Evolutionary conservation across 495 filamentous ascomycete species (phyloP), one percentile per base, ranked within the genome.

Genomic region (Xylaria scruposa): DNA sequence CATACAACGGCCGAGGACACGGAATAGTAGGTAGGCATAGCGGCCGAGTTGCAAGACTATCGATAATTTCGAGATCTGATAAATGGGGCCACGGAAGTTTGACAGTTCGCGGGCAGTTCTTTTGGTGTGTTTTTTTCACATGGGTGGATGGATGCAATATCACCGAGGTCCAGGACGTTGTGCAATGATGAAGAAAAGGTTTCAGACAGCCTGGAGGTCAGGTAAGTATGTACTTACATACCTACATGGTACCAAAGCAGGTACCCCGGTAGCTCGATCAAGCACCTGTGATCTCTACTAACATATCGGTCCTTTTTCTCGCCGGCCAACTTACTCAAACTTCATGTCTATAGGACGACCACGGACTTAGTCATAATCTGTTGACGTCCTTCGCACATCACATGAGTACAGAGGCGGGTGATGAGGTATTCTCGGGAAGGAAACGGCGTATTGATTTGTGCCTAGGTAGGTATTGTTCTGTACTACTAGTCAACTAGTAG

Each of bases 1-100:
- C n/a, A n/a, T n/a, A 44, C 47, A 21, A 36, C 44, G 42, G 46
- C 44, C 58, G 59, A 70, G 68, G 42, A 56, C n/a, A 56, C 36
- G 31, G 46, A 53, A 66, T 29, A 17, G 46, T 6, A 46, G 17
- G 38, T 5, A 42, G 40, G 26, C 49, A 46, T 31, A 38, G 31
- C 63, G 63, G 63, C 63, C 46, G 46, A 66, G 63, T 51, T 53
- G 54, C 3, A 17, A 56, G 53, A 17, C 49, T 10, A 26, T 26
- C 33, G 31, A 38, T 26, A 15, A 8, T 40, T 38, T 53, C 60
- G 19, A 67, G 24, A 12, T n/a, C 8, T 49, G 40, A 31, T 33
- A 0, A 36, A 31, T 47, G 62, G 26, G 26, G 13, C 9, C 21
- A 38, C 17, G 44, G 42, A 26, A 31, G 42, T 64, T 64, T 64